These are phyloP conservation scores for Jatropha podagrica DNA, from an alignment of 441 rosid species.

Conservation along the genomic window DNA sequence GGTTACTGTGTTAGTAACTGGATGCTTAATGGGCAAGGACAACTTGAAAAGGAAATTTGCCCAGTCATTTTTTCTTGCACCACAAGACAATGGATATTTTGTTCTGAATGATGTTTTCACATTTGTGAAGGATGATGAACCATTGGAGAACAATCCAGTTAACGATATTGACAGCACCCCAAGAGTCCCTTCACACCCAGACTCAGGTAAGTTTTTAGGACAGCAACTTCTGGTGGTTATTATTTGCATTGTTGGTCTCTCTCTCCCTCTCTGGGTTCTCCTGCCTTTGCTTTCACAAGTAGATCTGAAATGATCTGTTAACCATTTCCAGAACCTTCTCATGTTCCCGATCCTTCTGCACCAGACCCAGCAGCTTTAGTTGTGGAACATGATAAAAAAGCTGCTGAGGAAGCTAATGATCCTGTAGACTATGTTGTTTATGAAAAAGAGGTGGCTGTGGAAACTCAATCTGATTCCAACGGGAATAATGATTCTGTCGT, in stretches of 20 bases:
- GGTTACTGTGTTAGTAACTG: constrained; percentile 62
- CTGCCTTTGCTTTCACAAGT: neutral
- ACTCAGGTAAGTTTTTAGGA: constrained; percentile 31
- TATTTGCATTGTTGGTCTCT: neutral
- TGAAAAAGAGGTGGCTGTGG: constrained; percentile 38
- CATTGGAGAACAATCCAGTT: constrained; percentile 32
- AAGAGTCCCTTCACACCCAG: constrained; percentile 30
- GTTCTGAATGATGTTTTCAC: constrained; percentile 66
- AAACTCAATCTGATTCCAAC: constrained; percentile 32
- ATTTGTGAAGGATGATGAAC: constrained; percentile 46
- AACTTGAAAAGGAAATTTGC: constrained; percentile 55
- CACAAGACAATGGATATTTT: constrained; percentile 62
- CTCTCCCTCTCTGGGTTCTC: neutral
- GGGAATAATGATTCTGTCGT: constrained; percentile 35
- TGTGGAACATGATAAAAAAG: constrained; percentile 36
- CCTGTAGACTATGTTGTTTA: constrained; percentile 31
- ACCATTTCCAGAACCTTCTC: constrained; percentile 36
- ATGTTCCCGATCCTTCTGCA: constrained; percentile 42
- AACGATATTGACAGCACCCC: constrained; percentile 28
- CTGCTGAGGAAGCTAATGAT: constrained; percentile 31
- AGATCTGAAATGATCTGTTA: neutral
- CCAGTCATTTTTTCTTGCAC: constrained; percentile 73
- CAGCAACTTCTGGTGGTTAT: neutral
- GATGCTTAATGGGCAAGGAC: constrained; percentile 60
- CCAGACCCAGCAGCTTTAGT: constrained; percentile 31